Evolutionary conservation across 768 basidiomycete species (phyloP).

Genomic region (Serendipita vermifera): DNA sequence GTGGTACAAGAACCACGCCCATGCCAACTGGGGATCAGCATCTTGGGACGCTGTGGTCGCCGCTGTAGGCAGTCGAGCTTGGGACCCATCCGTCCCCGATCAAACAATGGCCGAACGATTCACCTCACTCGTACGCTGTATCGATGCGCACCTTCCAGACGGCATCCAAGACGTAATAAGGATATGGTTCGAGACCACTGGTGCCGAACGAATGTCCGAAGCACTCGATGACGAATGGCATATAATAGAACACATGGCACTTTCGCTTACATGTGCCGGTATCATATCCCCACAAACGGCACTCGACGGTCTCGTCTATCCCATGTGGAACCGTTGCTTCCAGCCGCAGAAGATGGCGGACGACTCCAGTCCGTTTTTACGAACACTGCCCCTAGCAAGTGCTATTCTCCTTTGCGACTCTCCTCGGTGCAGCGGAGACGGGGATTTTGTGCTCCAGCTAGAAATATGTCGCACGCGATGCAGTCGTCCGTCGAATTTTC

Average conservation of each 20-base stretch:
- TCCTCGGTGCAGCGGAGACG: too few species aligned
- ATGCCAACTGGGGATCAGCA: slow-evolving; percentile 1
- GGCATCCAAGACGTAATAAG: background rate
- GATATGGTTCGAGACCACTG: slow-evolving; percentile 6
- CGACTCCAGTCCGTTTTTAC: too few species aligned
- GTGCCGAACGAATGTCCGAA: background rate
- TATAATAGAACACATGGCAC: background rate
- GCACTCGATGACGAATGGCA: background rate
- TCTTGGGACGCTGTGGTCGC: background rate
- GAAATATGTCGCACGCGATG: too few species aligned
- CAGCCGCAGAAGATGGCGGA: too few species aligned
- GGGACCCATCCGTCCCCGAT: background rate
- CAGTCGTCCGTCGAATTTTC: too few species aligned
- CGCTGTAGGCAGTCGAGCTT: background rate
- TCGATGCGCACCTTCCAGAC: slow-evolving; percentile 4
- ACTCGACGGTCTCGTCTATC: background rate
- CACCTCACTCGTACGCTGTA: background rate
- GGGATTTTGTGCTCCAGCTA: too few species aligned
- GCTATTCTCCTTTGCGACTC: too few species aligned
- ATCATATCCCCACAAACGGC: background rate
- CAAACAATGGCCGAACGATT: background rate
- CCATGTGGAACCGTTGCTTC: background rate
- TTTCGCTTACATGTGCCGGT: background rate
- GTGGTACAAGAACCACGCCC: background rate
- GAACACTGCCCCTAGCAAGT: too few species aligned